Base-by-base conservation (phyloP, 495 filamentous ascomycete genomes). In the Podospora pseudoanserina region DNA sequence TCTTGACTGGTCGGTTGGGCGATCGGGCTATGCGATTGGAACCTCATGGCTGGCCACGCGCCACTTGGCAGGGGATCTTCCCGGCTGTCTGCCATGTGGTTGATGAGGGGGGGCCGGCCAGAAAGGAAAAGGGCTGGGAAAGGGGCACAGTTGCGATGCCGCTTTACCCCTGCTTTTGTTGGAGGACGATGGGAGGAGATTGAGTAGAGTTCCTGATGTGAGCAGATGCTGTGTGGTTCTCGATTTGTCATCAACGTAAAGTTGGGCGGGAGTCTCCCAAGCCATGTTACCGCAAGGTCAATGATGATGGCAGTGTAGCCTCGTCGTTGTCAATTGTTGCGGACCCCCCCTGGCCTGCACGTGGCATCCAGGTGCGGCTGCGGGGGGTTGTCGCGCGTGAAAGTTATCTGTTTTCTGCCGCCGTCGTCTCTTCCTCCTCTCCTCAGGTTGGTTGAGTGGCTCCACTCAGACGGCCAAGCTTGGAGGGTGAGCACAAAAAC, bases 21-120 rank as follows among this genome's bases (percentile, higher is more conserved):
- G 30, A 32, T 32, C 30, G 4, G 30, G 30, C 30, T 1, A 32
- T 32, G 30, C 30, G 30, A 32, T 28, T 28, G 61, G 16, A 44
- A 49, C 61, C 28, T 49, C 27, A 19, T 39, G 27, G 11, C n/a
- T 63, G n/a, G 30, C 61, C 61, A 63, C 30, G 32, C 61, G 32
- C 61, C 61, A 16, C 61, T 63, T 63, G 61, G 61, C 61, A 63
- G 61, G 61, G 61, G 34, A 63, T 63, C 61, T 44, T 32, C 61
- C 61, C 28, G 59, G 26, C 30, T 61, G 27, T 39, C 16, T 28
- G 27, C 61, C 61, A 39, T 63, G 61, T 49, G 27, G 30, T 63
- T 28, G 5, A 6, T 32, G 30, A 7, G 30, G 7, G 7, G 4
- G 30, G 4, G 30, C 4, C 4, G 30, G 30, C 30, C 30, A 32